Evolutionary conservation across 177 flowering plant genomes (phyloP).

Genomic region (Vitis hybrid): DNA sequence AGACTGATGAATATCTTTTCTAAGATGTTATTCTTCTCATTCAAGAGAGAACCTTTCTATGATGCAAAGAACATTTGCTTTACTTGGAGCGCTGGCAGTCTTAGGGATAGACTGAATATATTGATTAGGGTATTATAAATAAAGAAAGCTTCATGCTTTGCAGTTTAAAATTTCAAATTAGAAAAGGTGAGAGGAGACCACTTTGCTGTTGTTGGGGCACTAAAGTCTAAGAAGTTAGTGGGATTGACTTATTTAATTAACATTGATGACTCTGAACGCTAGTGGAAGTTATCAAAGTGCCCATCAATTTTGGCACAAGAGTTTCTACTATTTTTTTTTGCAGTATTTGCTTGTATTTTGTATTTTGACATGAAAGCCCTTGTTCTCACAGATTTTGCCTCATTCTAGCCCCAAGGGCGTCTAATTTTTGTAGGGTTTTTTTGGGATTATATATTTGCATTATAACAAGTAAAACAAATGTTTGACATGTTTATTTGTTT

Average conservation of each 20-base stretch:
- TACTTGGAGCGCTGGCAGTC: not conserved
- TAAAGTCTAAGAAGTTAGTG: constrained; percentile 40
- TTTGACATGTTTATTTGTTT: too few relatives aligned
- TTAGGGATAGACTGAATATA: not conserved
- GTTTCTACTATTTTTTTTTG: not conserved
- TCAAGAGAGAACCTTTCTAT: constrained; percentile 14
- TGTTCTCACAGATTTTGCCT: too few relatives aligned
- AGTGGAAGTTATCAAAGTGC: constrained; percentile 25
- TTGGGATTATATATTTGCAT: too few relatives aligned
- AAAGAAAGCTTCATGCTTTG: constrained; percentile 7
- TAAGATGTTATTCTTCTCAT: constrained; percentile 3
- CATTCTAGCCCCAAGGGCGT: too few relatives aligned
- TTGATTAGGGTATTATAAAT: not conserved
- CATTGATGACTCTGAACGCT: not conserved
- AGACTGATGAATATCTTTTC: constrained; percentile 1
- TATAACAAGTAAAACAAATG: too few relatives aligned
- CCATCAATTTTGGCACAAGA: constrained; percentile 5
- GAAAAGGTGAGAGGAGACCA: constrained; percentile 26
- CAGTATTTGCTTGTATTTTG: not conserved
- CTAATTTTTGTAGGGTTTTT: too few relatives aligned
- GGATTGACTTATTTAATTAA: constrained; percentile 12
- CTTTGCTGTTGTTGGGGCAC: constrained; percentile 52
- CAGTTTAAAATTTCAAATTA: constrained; percentile 12
- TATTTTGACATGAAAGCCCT: not conserved
- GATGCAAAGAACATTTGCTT: constrained; percentile 10